phyloP scores from a whole-genome alignment of 208 protist species.

The Crithidia thermophila region DNA sequence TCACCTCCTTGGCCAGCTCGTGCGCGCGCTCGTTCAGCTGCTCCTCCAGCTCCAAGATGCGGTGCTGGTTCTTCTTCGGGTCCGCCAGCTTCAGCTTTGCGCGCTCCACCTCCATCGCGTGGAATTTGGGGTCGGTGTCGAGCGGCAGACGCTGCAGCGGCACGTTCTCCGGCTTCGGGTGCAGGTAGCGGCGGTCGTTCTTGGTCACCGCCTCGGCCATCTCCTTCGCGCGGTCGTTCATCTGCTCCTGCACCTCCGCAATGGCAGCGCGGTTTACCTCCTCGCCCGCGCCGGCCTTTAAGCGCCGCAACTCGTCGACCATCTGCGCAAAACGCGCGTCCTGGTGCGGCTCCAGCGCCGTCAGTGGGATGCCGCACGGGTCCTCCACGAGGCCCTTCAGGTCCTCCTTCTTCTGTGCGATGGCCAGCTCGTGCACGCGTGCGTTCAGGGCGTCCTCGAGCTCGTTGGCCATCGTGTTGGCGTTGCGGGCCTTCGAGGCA shows the following conservation, averaged over 20 bases:
- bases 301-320: constrained; percentile 52
- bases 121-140: constrained; percentile 57
- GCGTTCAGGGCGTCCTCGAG: constrained; percentile 77
- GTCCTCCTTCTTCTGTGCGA: constrained; percentile 58
- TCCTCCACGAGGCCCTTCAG: constrained; percentile 43
- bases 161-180: constrained; percentile 52
- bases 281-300: constrained; percentile 36
- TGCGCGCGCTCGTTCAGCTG: constrained; percentile 51
- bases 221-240: constrained; percentile 70
- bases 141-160: constrained; percentile 60
- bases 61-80: constrained; percentile 46
- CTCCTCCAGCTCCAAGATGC: constrained; percentile 60
- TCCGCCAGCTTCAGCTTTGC: constrained; percentile 61
- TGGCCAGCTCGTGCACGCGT: constrained; percentile 63
- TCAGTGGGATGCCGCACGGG: constrained; percentile 55
- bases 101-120: constrained; percentile 61
- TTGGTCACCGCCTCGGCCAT: constrained; percentile 59
- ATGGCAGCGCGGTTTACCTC: constrained; percentile 17
- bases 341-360: constrained; percentile 53
- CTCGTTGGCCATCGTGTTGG: constrained; percentile 37
- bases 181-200: constrained; percentile 68
- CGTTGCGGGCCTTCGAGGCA: constrained; percentile 53
- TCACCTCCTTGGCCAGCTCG: constrained; percentile 56
- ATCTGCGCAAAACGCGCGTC: constrained; percentile 59
- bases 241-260: constrained; percentile 45